Evolutionary conservation across 371 early-diverging fungal species (phyloP), one percentile per base, ranked within the genome.

Genomic region (Actinomucor elegans): DNA sequence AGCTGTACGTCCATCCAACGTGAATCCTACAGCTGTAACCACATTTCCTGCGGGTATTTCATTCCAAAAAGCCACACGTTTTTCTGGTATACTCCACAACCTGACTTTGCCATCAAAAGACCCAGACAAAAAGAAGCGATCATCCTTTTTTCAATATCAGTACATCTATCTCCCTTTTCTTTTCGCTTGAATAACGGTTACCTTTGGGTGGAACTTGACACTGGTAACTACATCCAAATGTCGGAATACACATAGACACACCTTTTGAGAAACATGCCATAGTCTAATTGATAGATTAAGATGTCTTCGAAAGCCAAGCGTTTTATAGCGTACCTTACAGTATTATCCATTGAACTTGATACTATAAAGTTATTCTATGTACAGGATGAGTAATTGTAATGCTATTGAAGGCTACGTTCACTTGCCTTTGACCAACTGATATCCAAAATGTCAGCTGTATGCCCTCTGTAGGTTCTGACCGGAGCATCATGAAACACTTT

Each of bases 271-370:
- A 12, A 88, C 61, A 67, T 96, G 94, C 93, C 93, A 96, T 53
- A 96, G 55, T 17, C 93, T 85, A 57, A 32, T 24, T 21, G 38
- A 32, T 11, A 57, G 27, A 21, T 29, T 6, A 51, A 33, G 0
- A 20, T 44, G 24, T 26, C 7, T 26, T 17, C 21, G 29, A 27
- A 1, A 17, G 3, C 1, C 31, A 46, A 32, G 15, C 31, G 4
- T 45, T 17, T 27, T 9, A 21, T 10, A 10, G n/a, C 20, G 53
- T 70, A 80, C 78, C 75, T 63, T 9, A 94, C 94, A 0, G 89
- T 90, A 41, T 83, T 81, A 59, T 96, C 96, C 78, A 88, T 81
- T 12, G 93, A 91, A n/a, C 88, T 83, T 2, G 92, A 85, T 15
- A 90, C 66, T 5, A 96, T 57, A 59, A 94, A 94, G 20, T 85